These are phyloP conservation scores for Macrophomina pseudophaseolina DNA, from an alignment of 2,329 filamentous ascomycete genomes.

Conservation along the genomic window DNA sequence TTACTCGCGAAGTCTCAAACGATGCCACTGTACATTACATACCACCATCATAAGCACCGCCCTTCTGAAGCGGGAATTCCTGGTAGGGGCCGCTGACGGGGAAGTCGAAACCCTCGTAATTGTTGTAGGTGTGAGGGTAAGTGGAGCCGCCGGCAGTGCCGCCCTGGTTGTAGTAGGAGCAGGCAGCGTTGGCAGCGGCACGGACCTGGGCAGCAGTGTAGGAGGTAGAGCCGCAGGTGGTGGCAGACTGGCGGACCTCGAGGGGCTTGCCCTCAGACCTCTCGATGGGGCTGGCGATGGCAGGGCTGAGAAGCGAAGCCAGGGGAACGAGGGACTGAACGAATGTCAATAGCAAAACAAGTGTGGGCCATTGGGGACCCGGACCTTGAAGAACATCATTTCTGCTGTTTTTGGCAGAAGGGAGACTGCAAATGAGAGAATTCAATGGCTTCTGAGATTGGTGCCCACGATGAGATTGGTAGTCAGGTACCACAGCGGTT, in stretches of 20 bases:
- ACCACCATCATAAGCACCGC: slow-evolving; percentile 62
- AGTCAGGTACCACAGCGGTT: background rate
- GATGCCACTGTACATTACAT: slow-evolving; percentile 32
- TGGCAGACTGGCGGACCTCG: slow-evolving; percentile 51
- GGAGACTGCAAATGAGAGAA: background rate
- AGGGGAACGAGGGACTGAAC: slow-evolving; percentile 24
- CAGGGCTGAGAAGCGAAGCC: slow-evolving; percentile 29
- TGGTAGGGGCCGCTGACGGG: slow-evolving; percentile 62
- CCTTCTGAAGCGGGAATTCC: slow-evolving; percentile 65
- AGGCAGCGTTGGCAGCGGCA: slow-evolving; percentile 58
- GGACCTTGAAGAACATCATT: slow-evolving; percentile 21
- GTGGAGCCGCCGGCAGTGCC: slow-evolving; percentile 45
- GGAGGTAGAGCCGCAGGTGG: slow-evolving; percentile 59
- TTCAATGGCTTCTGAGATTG: background rate
- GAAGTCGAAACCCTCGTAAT: slow-evolving; percentile 68
- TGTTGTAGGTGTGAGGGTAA: slow-evolving; percentile 66
- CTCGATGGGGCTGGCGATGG: slow-evolving; percentile 31
- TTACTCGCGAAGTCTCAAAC: background rate
- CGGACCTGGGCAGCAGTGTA: slow-evolving; percentile 59
- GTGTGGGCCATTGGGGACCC: slow-evolving; percentile 10
- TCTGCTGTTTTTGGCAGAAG: background rate
- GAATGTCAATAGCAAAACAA: slow-evolving; percentile 19
- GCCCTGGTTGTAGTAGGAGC: slow-evolving; percentile 54
- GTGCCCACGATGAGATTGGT: background rate
- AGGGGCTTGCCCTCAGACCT: slow-evolving; percentile 28